Conservation (phyloP, 1,139 yeast species). For the Kodamaea arcana region DNA sequence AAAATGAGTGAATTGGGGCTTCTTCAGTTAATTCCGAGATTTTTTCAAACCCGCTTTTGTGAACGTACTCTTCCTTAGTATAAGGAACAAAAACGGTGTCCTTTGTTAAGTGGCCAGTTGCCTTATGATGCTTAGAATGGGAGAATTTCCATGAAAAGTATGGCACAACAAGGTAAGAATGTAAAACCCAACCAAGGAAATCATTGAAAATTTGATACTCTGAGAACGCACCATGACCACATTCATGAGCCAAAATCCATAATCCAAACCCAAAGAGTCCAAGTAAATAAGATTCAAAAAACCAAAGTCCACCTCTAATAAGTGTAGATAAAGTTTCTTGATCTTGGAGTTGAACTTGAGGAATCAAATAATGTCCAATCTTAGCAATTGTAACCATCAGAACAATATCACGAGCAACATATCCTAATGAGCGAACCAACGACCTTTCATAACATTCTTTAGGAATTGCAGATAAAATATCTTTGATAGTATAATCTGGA, state of each 20-base stretch:
- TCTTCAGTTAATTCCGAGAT: conserved; percentile 51
- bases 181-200: conserved; percentile 56
- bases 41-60: conserved; percentile 17
- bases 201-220: conserved; percentile 55
- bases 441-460: conserved; percentile 58
- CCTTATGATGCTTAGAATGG: conserved; percentile 62
- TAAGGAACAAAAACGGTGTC: conserved; percentile 61
- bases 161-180: conserved; percentile 55
- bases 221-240: conserved; percentile 63
- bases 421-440: conserved; percentile 45
- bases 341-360: conserved; percentile 30
- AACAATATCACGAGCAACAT: conserved; percentile 55
- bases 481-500: conserved; percentile 62
- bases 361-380: conserved; percentile 48
- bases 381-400: conserved; percentile 41
- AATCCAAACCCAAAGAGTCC: conserved; percentile 52
- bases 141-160: conserved; percentile 61
- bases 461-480: conserved; percentile 58
- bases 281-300: conserved; percentile 38
- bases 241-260: conserved; percentile 64
- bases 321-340: conserved; percentile 33
- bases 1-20: conserved; percentile 49
- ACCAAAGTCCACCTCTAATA: conserved; percentile 57
- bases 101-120: conserved; percentile 57
- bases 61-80: conserved; percentile 42